Percentiles rank a stretch among this genome's conserved stretches.
Conservation (phyloP, 2,329 filamentous ascomycete species). For the Fusarium pseudograminearum region DNA sequence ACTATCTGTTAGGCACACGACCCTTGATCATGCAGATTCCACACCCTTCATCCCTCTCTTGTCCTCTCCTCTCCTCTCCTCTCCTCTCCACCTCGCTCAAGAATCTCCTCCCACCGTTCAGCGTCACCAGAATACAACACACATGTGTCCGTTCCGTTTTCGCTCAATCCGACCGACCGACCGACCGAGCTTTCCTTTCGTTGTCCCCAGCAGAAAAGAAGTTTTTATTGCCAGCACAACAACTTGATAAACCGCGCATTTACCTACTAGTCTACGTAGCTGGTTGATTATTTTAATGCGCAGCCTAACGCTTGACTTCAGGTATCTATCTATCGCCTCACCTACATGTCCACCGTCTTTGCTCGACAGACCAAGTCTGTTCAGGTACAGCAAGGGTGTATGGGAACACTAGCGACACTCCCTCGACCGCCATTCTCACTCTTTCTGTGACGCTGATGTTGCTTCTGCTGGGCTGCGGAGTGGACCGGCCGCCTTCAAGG, state of each 20-base stretch:
- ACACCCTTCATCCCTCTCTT: constrained; percentile 15
- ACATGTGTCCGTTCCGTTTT: constrained; percentile 30
- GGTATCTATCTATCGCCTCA: constrained; percentile 24
- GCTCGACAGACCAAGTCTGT: constrained; percentile 15
- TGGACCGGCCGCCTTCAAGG: constrained; percentile 34
- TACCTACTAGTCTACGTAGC: constrained; percentile 7
- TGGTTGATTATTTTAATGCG: not conserved
- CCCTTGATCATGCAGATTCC: not conserved
- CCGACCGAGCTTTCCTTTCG: constrained; percentile 24
- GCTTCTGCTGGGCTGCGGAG: constrained; percentile 28
- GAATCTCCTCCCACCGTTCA: constrained; percentile 24
- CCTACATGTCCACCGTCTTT: constrained; percentile 20
- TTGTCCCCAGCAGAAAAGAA: constrained; percentile 34
- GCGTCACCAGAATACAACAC: constrained; percentile 32
- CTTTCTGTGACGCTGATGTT: constrained; percentile 32
- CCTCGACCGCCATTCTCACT: constrained; percentile 19
- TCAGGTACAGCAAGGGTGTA: constrained; percentile 2
- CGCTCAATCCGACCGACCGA: constrained; percentile 9
- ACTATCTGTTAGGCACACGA: constrained; percentile 11
- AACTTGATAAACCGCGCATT: constrained; percentile 21
- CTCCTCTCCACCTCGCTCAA: constrained; percentile 26
- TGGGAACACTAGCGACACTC: not conserved
- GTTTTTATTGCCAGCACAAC: constrained; percentile 26
- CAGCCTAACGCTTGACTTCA: constrained; percentile 14
- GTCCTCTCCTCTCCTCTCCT: not conserved